Evolutionary conservation across 441 rosid genomes (phyloP).

Genomic region (Bruguiera hainesii): DNA sequence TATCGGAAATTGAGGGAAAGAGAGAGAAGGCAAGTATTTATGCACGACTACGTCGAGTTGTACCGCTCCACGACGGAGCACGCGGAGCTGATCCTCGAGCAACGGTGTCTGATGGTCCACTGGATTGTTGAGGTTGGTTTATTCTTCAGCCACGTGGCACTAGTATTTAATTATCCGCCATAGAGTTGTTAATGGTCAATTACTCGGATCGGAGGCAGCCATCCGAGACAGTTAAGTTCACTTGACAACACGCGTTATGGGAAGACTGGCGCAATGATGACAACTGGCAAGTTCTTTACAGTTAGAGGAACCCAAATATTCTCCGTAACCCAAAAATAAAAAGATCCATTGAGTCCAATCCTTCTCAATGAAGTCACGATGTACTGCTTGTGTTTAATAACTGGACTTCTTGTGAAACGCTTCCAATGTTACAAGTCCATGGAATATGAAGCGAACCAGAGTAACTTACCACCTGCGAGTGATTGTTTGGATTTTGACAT

Average conservation of each 20-base stretch:
- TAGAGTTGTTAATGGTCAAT: background rate
- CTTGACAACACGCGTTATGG: background rate
- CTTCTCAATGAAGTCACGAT: too few relatives aligned
- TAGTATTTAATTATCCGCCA: constrained; percentile 6
- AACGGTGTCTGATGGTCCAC: constrained; percentile 67
- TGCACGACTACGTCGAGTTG: constrained; percentile 58
- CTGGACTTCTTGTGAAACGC: too few relatives aligned
- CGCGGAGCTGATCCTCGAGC: constrained; percentile 52
- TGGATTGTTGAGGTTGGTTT: constrained; percentile 87
- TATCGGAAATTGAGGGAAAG: constrained; percentile 63
- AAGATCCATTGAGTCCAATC: too few relatives aligned
- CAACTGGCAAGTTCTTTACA: constrained; percentile 9
- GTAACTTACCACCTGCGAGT: too few relatives aligned
- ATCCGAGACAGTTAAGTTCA: background rate
- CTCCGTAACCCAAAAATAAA: background rate
- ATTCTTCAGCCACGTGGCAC: background rate
- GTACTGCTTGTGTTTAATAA: too few relatives aligned
- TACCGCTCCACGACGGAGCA: constrained; percentile 45
- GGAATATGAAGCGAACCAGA: too few relatives aligned
- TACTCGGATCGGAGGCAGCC: constrained; percentile 1
- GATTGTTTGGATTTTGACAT: too few relatives aligned
- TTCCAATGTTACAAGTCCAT: too few relatives aligned
- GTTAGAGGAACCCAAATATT: constrained; percentile 12
- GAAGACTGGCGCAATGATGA: background rate
- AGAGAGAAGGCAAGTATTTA: constrained; percentile 59